Evolutionary conservation across 1,284 basidiomycete species (phyloP).

Genomic region (Abortiporus biennis): DNA sequence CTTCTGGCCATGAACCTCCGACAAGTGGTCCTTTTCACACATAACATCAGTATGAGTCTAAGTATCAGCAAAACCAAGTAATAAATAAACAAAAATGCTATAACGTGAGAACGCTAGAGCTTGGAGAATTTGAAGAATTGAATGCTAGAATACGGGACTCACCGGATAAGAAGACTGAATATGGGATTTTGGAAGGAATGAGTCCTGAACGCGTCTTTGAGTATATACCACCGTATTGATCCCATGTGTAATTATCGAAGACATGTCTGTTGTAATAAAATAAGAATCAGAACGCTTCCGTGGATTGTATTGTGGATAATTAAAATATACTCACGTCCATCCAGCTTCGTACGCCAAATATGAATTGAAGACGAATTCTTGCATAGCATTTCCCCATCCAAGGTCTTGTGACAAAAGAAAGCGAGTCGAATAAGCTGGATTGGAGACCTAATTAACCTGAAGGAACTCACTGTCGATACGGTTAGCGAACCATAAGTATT

Average conservation of each 20-base stretch:
- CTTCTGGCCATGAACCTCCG: conserved; percentile 2
- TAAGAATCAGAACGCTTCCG: background rate
- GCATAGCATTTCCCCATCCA: conserved; percentile 15
- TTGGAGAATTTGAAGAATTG: background rate
- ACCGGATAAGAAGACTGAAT: conserved; percentile 11
- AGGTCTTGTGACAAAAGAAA: background rate
- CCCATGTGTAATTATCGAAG: conserved; percentile 15
- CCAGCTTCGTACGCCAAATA: conserved; percentile 11
- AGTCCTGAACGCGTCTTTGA: conserved; percentile 10
- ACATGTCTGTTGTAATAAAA: conserved; percentile 9
- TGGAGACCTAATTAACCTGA: background rate
- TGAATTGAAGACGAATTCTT: conserved; percentile 12
- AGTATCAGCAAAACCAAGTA: too few relatives aligned
- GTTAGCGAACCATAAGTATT: conserved; percentile 13
- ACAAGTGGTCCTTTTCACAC: conserved; percentile 8
- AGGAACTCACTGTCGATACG: conserved; percentile 10
- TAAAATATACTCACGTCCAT: conserved; percentile 9
- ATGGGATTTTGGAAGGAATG: conserved; percentile 12
- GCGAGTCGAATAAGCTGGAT: background rate
- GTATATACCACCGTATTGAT: conserved; percentile 9
- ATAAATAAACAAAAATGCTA: too few relatives aligned
- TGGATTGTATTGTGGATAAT: background rate
- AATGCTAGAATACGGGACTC: background rate
- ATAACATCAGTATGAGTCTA: too few relatives aligned
- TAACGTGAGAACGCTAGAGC: background rate